Evolutionary conservation across 768 basidiomycete genomes (phyloP).

Genomic region (Termitomyces sp.): DNA sequence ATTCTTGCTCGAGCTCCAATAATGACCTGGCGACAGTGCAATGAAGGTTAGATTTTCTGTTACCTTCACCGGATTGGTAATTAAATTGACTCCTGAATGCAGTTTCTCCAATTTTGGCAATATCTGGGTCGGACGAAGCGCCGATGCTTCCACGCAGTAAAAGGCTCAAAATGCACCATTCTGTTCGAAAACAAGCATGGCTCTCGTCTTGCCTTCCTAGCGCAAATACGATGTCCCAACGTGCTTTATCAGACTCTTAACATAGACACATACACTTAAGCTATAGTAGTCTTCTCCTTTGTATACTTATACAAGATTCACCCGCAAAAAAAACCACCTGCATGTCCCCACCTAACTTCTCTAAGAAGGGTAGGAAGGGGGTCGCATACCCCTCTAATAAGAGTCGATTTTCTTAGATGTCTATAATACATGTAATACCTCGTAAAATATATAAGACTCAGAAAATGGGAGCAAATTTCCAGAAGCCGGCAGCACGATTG

Average conservation of each 20-base stretch:
- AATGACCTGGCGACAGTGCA: neutral
- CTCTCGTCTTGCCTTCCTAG: neutral
- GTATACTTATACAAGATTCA: neutral
- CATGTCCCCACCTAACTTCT: too few species aligned
- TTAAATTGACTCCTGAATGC: neutral
- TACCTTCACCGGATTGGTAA: neutral
- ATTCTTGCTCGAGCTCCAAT: neutral
- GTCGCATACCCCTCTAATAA: too few species aligned
- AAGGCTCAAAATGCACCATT: neutral
- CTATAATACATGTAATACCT: too few species aligned
- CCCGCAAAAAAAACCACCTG: constrained; percentile 4
- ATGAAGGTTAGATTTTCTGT: neutral
- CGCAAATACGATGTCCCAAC: neutral
- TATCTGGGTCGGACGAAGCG: neutral
- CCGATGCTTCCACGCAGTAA: neutral
- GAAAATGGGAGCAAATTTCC: too few species aligned
- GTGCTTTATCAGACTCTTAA: neutral
- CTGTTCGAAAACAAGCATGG: neutral
- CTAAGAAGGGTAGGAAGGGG: too few species aligned
- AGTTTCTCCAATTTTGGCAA: neutral
- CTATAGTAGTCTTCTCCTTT: neutral
- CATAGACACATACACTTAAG: neutral
- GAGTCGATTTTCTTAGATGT: too few species aligned
- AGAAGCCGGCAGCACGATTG: too few species aligned
- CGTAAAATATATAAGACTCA: too few species aligned